Evolutionary conservation across 2,329 filamentous ascomycete genomes (phyloP).

Genomic region (Alternaria panax): DNA sequence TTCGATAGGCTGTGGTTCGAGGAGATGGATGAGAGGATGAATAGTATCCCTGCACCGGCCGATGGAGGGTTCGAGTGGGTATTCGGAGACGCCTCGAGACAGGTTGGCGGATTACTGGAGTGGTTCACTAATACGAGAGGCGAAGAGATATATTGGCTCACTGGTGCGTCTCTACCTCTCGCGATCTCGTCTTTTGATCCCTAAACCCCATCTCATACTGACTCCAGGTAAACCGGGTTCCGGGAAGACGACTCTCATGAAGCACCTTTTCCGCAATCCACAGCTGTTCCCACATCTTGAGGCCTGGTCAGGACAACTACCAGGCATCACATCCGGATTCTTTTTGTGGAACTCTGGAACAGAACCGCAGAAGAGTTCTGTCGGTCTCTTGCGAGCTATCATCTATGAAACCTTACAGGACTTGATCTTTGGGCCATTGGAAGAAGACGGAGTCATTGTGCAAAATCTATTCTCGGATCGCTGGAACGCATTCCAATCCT

Average conservation of each 20-base stretch:
- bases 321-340: conserved; percentile 49
- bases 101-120: conserved; percentile 30
- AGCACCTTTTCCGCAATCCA: conserved; percentile 43
- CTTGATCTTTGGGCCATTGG: conserved; percentile 41
- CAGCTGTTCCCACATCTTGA: conserved; percentile 34
- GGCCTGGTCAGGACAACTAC: conserved; percentile 38
- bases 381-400: conserved; percentile 35
- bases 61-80: conserved; percentile 36
- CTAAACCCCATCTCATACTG: background rate
- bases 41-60: conserved; percentile 30
- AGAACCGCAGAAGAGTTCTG: conserved; percentile 36
- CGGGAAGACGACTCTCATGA: conserved; percentile 58
- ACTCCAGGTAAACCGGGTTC: conserved; percentile 51
- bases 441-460: conserved; percentile 33
- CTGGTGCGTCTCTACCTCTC: conserved; percentile 22
- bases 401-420: conserved; percentile 43
- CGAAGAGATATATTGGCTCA: conserved; percentile 42
- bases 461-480: conserved; percentile 37
- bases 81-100: conserved; percentile 25
- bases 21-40: conserved; percentile 33
- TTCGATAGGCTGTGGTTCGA: conserved; percentile 34
- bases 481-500: conserved; percentile 41
- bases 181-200: background rate
- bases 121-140: conserved; percentile 38
- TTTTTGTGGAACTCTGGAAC: conserved; percentile 56